Evolutionary conservation across 2,329 filamentous ascomycete genomes (phyloP).

Genomic region (Ophioceras dolichostomum): DNA sequence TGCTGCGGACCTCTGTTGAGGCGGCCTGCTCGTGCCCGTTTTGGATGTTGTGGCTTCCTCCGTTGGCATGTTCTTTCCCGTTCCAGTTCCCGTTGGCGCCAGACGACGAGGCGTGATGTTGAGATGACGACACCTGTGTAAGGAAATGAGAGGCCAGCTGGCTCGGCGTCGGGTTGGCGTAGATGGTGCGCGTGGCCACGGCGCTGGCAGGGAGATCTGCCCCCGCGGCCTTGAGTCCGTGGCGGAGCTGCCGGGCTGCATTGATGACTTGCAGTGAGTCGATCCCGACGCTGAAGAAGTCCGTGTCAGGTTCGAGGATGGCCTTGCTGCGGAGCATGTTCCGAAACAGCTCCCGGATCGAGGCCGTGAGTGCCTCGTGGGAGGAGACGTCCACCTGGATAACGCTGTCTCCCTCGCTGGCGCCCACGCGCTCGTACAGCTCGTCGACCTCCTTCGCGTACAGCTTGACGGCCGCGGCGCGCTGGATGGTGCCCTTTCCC

Average conservation of each 20-base stretch:
- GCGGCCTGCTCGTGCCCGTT: slow-evolving; percentile 6
- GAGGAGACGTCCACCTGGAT: no score
- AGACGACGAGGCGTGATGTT: no score
- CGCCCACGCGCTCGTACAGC: no score
- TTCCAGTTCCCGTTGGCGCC: no score
- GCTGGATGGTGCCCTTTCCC: slow-evolving; percentile 41
- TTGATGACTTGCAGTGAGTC: slow-evolving; percentile 43
- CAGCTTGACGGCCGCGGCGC: slow-evolving; percentile 30
- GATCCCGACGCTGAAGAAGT: slow-evolving; percentile 46
- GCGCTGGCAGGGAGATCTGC: slow-evolving; percentile 18
- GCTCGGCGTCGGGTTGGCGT: slow-evolving; percentile 22
- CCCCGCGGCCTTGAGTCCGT: slow-evolving; percentile 16
- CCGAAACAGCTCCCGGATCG: slow-evolving; percentile 18
- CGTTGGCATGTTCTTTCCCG: no score
- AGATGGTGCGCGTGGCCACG: slow-evolving; percentile 24
- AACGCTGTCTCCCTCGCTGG: no score
- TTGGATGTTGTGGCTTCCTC: slow-evolving; percentile 9
- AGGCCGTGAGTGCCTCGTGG: slow-evolving; percentile 18
- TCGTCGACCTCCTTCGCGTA: slow-evolving; percentile 31
- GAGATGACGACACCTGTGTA: neutral
- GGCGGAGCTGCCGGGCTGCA: slow-evolving; percentile 20
- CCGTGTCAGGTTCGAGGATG: slow-evolving; percentile 25
- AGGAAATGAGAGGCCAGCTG: slow-evolving; percentile 20
- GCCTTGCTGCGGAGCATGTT: slow-evolving; percentile 13
- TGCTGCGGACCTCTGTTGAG: slow-evolving; percentile 8